Conservation (phyloP, 768 basidiomycete genomes). For the Agrocybe chaxingu region DNA sequence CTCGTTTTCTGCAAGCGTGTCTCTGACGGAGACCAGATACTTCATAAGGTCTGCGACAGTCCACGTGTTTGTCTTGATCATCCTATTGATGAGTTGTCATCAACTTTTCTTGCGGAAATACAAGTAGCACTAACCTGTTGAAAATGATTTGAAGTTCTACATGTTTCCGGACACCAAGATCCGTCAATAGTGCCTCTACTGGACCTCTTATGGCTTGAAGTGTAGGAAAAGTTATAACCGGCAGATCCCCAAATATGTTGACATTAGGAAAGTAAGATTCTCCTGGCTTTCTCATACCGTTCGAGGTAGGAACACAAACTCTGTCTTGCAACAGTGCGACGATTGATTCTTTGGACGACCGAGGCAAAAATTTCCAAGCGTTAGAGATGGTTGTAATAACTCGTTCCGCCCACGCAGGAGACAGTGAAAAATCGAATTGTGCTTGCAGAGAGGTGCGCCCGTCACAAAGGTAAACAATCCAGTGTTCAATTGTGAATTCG, state of each 20-base stretch:
- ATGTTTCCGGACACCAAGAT: conserved; percentile 84
- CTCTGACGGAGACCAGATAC: conserved; percentile 83
- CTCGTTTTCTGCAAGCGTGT: conserved; percentile 43
- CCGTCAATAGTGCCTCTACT: conserved; percentile 67
- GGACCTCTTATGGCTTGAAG: conserved; percentile 59
- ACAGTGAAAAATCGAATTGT: conserved; percentile 62
- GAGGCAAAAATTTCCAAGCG: conserved; percentile 66
- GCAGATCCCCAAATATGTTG: conserved; percentile 86
- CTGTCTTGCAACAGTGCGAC: conserved; percentile 44
- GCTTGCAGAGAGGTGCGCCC: conserved; percentile 36
- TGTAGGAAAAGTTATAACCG: conserved; percentile 72
- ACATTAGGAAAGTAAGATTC: conserved; percentile 85
- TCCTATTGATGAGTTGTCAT: conserved; percentile 38
- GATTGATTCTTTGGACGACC: conserved; percentile 44
- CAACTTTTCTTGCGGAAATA: not conserved
- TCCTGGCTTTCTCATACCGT: conserved; percentile 68
- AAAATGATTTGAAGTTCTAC: conserved; percentile 95
- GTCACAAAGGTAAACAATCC: conserved; percentile 62
- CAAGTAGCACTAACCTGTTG: conserved; percentile 51
- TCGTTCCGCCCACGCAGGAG: conserved; percentile 76
- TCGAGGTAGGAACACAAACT: conserved; percentile 68
- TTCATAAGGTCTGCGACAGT: conserved; percentile 79
- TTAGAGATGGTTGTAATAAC: conserved; percentile 65
- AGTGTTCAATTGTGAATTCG: conserved; percentile 73
- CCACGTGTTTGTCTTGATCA: conserved; percentile 91